Evolutionary conservation across 179 eudicot genomes (phyloP), one percentile per base, ranked within the genome.

Genomic region (Corrigiola litoralis): DNA sequence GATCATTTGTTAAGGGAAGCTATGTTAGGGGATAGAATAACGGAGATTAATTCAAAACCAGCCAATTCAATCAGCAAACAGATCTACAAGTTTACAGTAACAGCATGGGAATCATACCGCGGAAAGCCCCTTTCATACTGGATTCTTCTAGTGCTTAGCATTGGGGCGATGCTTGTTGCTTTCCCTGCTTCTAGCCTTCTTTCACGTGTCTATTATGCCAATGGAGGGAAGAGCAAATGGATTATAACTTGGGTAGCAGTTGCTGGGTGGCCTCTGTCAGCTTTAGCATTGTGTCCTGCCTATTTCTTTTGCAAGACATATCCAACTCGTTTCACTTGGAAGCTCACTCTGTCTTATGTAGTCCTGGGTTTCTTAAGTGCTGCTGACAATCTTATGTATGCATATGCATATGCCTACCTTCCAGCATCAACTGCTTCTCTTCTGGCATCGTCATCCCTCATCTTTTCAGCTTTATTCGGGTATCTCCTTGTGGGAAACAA

Each of bases 351-450:
- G 58, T 81, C 85, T 23, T 92, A 85, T 33, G 55, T 72, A 2
- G 76, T 79, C 0, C 63, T 92, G 48, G 98, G 96, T 4, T 89
- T 92, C 77, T 45, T 92, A 27, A 80, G 84, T 54, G 98, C 92
- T 14, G 92, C 89, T 25, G 96, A 92, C 33, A 89, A 92, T 68
- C 95, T 92, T 34, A 73, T 92, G 80, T 92, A 87, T 59, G 92
- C 96, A 20, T 92, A 89, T 42, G 98, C 96, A 25, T 89, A 89
- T 48, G 98, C 98, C 2, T 87, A 92, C 61, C 88, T 90, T 47
- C 98, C 96, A 4, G 96, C 98, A 63, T 92, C 98, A 24, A 92
- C 98, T 2, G 96, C 98, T 50, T 82, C 96, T 36, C 86, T 92
- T 61, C 58, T 89, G 33, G 96, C 95, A 6, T 84, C 98, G 25